Evolutionary conservation across 2,329 filamentous ascomycete genomes (phyloP).

Genomic region (Aspergillus proliferans): DNA sequence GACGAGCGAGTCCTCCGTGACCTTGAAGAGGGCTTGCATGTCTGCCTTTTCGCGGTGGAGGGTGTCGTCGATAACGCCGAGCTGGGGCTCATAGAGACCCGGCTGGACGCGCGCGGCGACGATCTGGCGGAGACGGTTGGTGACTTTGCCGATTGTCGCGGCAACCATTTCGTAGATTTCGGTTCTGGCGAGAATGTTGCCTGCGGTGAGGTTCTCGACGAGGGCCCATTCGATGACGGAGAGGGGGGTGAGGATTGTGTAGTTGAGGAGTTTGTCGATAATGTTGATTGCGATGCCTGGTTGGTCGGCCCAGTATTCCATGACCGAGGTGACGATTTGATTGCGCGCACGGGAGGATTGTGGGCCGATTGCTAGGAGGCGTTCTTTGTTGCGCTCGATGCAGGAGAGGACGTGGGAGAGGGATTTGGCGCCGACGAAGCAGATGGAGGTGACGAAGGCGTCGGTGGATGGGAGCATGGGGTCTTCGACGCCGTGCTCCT

Average conservation of each 20-base stretch:
- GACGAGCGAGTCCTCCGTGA: conserved; percentile 70
- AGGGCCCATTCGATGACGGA: conserved; percentile 89
- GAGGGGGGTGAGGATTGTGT: conserved; percentile 81
- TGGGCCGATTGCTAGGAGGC: conserved; percentile 71
- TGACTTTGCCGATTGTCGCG: conserved; percentile 85
- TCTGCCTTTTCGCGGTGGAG: conserved; percentile 62
- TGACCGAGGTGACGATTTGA: conserved; percentile 85
- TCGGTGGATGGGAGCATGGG: conserved; percentile 83
- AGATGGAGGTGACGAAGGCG: conserved; percentile 87
- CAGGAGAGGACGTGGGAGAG: conserved; percentile 92
- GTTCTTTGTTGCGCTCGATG: conserved; percentile 89
- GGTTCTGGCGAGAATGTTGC: conserved; percentile 62
- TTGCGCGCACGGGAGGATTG: conserved; percentile 68
- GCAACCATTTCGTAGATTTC: conserved; percentile 87
- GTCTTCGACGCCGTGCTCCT: conserved; percentile 61
- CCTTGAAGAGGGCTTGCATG: conserved; percentile 73
- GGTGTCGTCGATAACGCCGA: conserved; percentile 58
- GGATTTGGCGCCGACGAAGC: conserved; percentile 89
- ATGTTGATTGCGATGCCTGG: conserved; percentile 88
- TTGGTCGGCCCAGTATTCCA: conserved; percentile 89
- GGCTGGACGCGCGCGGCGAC: conserved; percentile 57
- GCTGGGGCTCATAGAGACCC: conserved; percentile 48
- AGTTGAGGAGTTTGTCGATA: conserved; percentile 94
- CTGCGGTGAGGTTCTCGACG: conserved; percentile 57
- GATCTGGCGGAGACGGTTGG: conserved; percentile 76